Percentiles rank a stretch among this genome's conserved stretches.
Conservation (phyloP, 371 early-diverging fungal species). For the Choanephora cucurbitarum region DNA sequence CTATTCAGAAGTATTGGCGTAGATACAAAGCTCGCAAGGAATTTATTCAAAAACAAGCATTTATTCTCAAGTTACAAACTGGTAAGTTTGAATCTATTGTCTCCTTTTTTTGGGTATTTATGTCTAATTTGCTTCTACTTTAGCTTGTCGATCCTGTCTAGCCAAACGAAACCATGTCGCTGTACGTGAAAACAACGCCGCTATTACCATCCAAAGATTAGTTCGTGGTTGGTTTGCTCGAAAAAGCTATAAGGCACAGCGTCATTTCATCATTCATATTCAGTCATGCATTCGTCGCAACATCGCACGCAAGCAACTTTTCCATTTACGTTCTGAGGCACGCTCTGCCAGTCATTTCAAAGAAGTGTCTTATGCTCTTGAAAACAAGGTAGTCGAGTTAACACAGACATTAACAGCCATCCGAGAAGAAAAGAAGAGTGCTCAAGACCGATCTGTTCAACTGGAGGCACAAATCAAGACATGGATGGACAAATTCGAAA, state of each 20-base stretch:
- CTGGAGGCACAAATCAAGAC: conserved; percentile 70
- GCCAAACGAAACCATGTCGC: conserved; percentile 52
- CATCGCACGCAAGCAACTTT: conserved; percentile 66
- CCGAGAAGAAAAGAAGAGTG: conserved; percentile 66
- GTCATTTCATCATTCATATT: conserved; percentile 66
- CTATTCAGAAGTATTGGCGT: conserved; percentile 76
- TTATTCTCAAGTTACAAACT: conserved; percentile 51
- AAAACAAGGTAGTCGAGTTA: conserved; percentile 94
- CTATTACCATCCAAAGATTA: conserved; percentile 73
- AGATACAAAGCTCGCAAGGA: conserved; percentile 65
- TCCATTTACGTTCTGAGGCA: conserved; percentile 79
- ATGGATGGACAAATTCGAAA: conserved; percentile 77
- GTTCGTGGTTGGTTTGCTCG: conserved; percentile 73
- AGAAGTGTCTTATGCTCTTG: conserved; percentile 92
- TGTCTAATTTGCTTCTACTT: background rate
- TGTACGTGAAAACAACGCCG: conserved; percentile 65
- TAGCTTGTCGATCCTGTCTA: conserved; percentile 56
- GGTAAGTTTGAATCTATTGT: too few relatives aligned
- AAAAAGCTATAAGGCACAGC: conserved; percentile 51
- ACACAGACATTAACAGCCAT: conserved; percentile 78
- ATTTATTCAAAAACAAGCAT: conserved; percentile 44
- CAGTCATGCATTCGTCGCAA: conserved; percentile 87
- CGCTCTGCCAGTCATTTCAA: conserved; percentile 90
- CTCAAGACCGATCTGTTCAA: conserved; percentile 56
- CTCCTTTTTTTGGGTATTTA: background rate